Evolutionary conservation across 2,329 filamentous ascomycete genomes (phyloP).

Genomic region (Epicoccum sorghinum): DNA sequence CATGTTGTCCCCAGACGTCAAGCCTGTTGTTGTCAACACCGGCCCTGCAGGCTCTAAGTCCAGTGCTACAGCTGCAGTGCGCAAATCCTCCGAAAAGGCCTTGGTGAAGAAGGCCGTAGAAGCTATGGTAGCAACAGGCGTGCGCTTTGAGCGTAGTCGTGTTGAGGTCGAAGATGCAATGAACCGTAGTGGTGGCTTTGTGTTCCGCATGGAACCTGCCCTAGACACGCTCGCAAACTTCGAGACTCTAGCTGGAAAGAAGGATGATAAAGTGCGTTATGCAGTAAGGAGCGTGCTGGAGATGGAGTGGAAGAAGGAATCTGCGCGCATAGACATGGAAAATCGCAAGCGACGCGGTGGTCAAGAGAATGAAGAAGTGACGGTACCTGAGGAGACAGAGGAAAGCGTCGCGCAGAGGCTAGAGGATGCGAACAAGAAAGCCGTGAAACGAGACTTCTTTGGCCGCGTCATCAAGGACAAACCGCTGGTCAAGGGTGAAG

Average conservation of each 20-base stretch:
- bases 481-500: conserved; percentile 49
- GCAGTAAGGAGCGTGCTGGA: conserved; percentile 92
- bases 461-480: conserved; percentile 69
- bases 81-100: conserved; percentile 81
- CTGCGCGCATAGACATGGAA: conserved; percentile 68
- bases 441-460: conserved; percentile 82
- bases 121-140: conserved; percentile 81
- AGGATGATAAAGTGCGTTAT: conserved; percentile 79
- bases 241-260: conserved; percentile 66
- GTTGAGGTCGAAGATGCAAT: conserved; percentile 70
- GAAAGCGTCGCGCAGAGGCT: conserved; percentile 29
- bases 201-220: conserved; percentile 92
- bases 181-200: conserved; percentile 65
- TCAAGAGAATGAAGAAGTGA: conserved; percentile 27
- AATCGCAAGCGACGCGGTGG: conserved; percentile 63
- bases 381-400: conserved; percentile 21
- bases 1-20: conserved; percentile 87
- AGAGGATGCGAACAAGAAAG: conserved; percentile 33
- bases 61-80: conserved; percentile 76
- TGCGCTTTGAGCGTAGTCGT: conserved; percentile 79
- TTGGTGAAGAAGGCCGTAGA: conserved; percentile 82
- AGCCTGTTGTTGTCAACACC: conserved; percentile 84
- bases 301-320: conserved; percentile 81
- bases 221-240: conserved; percentile 82
- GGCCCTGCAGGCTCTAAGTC: conserved; percentile 47